Evolutionary conservation across 2,329 filamentous ascomycete genomes (phyloP).

Genomic region (Fusarium sororula): DNA sequence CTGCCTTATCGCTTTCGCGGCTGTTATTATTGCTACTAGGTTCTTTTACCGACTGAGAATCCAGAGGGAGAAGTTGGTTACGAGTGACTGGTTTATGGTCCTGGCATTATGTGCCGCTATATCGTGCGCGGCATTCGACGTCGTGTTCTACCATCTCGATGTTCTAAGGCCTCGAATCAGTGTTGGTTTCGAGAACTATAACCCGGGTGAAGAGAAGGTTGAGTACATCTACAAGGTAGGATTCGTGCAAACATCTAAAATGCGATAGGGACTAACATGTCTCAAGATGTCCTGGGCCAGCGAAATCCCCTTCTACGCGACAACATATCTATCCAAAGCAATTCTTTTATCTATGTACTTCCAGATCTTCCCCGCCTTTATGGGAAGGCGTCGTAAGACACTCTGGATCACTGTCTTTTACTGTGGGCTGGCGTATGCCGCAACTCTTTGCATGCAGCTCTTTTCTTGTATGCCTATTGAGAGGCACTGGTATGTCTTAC

Average conservation of each 20-base stretch:
- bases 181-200: constrained; percentile 18
- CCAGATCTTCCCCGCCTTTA: constrained; percentile 16
- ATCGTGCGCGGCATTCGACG: constrained; percentile 10
- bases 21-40: constrained; percentile 2
- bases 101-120: constrained; percentile 14
- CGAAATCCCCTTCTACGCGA: constrained; percentile 27
- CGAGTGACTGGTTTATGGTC: constrained; percentile 25
- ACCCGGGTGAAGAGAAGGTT: constrained; percentile 1
- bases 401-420: constrained; percentile 12
- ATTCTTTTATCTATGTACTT: constrained; percentile 23
- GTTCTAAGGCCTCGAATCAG: constrained; percentile 23
- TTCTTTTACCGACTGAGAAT: constrained; percentile 19
- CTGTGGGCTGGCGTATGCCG: constrained; percentile 7
- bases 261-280: background rate
- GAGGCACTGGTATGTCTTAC: constrained; percentile 14
- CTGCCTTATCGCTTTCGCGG: constrained; percentile 3
- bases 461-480: constrained; percentile 31
- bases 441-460: constrained; percentile 16
- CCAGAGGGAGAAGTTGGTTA: constrained; percentile 6
- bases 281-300: constrained; percentile 28
- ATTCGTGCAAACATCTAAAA: rapidly evolving
- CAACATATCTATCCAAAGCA: constrained; percentile 23
- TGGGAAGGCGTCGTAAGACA: constrained; percentile 19
- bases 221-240: constrained; percentile 31
- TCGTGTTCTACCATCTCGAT: constrained; percentile 6